Percentiles rank a stretch among this genome's conserved stretches.
Conservation (phyloP, 106 monocot species). For the Dendrobium chrysotoxum region DNA sequence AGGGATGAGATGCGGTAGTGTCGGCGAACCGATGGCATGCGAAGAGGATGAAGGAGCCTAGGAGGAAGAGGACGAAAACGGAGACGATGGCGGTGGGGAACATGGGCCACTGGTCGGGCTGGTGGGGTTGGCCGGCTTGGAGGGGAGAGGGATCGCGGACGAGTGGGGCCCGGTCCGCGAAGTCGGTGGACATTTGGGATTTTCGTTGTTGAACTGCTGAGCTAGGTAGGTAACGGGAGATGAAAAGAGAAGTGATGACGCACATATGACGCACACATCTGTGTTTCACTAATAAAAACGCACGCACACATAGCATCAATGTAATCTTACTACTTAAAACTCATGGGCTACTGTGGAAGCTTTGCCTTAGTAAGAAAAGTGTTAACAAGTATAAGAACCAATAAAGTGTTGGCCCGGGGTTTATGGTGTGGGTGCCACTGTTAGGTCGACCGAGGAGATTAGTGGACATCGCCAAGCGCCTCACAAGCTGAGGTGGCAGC, state of each 20-base stretch:
- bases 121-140: not conserved
- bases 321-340: not conserved
- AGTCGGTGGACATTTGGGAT: not conserved
- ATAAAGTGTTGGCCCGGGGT: too few relatives aligned
- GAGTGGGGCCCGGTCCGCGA: not conserved
- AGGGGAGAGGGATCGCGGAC: not conserved
- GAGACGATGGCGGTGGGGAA: not conserved
- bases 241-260: not conserved
- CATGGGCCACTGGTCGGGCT: not conserved
- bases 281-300: too few relatives aligned
- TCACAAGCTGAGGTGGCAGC: too few relatives aligned
- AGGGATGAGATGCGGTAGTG: not conserved
- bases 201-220: not conserved
- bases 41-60: not conserved
- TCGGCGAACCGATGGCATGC: not conserved
- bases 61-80: slow-evolving; percentile 3
- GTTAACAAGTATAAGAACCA: too few relatives aligned
- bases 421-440: too few relatives aligned
- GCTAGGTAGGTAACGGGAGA: not conserved
- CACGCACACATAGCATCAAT: not conserved
- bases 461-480: too few relatives aligned
- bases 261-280: too few relatives aligned
- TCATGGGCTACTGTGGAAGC: not conserved
- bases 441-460: too few relatives aligned
- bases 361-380: too few relatives aligned